Evolutionary conservation across 352 stramenopile genomes (phyloP).

Genomic region (Globisporangium viniferum): DNA sequence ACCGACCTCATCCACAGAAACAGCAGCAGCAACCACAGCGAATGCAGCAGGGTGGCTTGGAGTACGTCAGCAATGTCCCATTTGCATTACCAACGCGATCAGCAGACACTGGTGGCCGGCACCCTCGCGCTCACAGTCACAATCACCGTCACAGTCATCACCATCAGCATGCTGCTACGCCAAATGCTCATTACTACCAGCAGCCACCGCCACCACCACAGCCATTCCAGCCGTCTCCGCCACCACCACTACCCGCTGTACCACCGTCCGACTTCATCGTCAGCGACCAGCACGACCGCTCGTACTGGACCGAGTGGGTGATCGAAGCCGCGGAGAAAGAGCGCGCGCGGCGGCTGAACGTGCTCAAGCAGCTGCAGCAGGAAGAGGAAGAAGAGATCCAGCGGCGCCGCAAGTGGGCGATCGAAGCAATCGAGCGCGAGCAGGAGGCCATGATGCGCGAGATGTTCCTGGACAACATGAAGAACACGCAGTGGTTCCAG

Average conservation of each 20-base stretch:
- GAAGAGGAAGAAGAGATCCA: slow-evolving; percentile 75
- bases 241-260: not conserved
- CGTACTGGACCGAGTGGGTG: slow-evolving; percentile 80
- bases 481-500: slow-evolving; percentile 89
- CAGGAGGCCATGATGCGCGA: slow-evolving; percentile 77
- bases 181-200: not conserved
- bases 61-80: not conserved
- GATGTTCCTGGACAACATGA: slow-evolving; percentile 87
- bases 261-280: not conserved
- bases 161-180: not conserved
- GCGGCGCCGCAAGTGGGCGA: slow-evolving; percentile 65
- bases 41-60: not conserved
- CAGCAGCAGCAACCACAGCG: not conserved
- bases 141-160: not conserved
- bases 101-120: not conserved
- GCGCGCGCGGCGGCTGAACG: slow-evolving; percentile 53
- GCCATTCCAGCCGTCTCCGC: not conserved
- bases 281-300: slow-evolving; percentile 34
- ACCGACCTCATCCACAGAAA: not conserved
- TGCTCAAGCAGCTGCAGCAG: slow-evolving; percentile 64
- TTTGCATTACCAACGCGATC: not conserved
- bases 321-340: slow-evolving; percentile 82
- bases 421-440: slow-evolving; percentile 78
- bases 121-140: not conserved
- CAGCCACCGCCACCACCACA: not conserved